Percentiles rank a stretch among this genome's conserved stretches.
These are phyloP conservation scores for Daldinia sp. DNA, from an alignment of 2,329 filamentous ascomycete species.

Conservation along the genomic window DNA sequence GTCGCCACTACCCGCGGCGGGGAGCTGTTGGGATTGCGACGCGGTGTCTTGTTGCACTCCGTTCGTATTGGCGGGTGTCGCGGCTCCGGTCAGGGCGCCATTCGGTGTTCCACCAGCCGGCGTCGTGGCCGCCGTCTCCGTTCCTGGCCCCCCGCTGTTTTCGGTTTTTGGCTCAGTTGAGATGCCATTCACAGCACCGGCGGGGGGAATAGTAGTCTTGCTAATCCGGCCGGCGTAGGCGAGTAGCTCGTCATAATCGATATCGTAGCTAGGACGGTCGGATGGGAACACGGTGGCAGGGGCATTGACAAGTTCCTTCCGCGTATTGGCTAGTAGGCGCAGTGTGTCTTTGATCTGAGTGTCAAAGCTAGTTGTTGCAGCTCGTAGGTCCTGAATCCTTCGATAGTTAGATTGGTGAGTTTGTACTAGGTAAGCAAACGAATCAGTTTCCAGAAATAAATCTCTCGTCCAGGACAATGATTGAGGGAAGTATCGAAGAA, in stretches of 20 bases:
- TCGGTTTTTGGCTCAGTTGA: constrained; percentile 44
- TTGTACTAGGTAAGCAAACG: constrained; percentile 61
- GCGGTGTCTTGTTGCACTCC: neutral
- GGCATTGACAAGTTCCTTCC: constrained; percentile 74
- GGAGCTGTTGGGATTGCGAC: constrained; percentile 8
- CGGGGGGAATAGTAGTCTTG: constrained; percentile 78
- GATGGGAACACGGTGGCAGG: constrained; percentile 64
- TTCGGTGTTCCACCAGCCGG: constrained; percentile 42
- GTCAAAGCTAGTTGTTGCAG: constrained; percentile 71
- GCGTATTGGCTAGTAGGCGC: constrained; percentile 72
- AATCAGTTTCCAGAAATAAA: neutral
- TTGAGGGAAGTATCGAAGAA: neutral
- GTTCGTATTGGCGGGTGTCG: constrained; percentile 7
- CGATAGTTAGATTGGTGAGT: constrained; percentile 77
- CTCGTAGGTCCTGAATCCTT: constrained; percentile 73
- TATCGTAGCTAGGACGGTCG: constrained; percentile 58
- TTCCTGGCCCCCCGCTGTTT: constrained; percentile 34
- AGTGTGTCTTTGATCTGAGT: constrained; percentile 76
- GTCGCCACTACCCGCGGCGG: constrained; percentile 19
- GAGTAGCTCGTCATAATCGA: constrained; percentile 78
- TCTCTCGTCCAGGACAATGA: neutral
- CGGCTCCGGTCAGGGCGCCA: constrained; percentile 19
- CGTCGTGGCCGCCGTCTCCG: constrained; percentile 42
- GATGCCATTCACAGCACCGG: constrained; percentile 56
- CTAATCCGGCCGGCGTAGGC: constrained; percentile 81